Percentiles rank a stretch among this genome's conserved stretches.
phyloP scores from a whole-genome alignment of 345 rosid species.

The Gossypium ekmanianum region DNA sequence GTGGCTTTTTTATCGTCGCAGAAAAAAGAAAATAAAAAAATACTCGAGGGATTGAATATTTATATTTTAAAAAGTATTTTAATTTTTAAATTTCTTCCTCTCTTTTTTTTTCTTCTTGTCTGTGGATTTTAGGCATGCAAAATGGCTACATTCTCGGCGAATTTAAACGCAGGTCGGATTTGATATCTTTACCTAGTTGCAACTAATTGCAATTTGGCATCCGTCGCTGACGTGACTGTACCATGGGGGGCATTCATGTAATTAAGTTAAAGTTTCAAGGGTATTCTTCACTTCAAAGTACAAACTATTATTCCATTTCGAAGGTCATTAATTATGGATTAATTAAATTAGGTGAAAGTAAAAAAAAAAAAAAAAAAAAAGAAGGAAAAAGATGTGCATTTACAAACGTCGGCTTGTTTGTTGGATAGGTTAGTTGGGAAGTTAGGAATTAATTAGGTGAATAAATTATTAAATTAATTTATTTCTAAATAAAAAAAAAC shows the following conservation, averaged over 20 bases:
- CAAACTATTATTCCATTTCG: not conserved
- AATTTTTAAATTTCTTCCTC: not conserved
- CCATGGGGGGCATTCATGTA: not conserved
- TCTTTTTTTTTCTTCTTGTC: not conserved
- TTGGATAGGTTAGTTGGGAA: conserved; percentile 31
- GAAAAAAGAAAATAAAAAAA: not conserved
- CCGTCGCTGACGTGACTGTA: conserved; percentile 18
- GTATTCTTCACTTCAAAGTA: not conserved
- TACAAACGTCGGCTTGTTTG: conserved; percentile 37
- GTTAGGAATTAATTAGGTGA: conserved; percentile 30
- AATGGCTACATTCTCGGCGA: conserved; percentile 17
- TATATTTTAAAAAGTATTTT: not conserved
- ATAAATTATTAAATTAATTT: not conserved
- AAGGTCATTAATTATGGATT: conserved; percentile 7
- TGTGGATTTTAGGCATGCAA: not conserved
- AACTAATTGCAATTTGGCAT: conserved; percentile 6
- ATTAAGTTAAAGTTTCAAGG: not conserved
- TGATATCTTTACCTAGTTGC: conserved; percentile 14
- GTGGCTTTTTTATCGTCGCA: not conserved
- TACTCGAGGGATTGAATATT: not conserved
- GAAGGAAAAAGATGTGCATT: conserved; percentile 17
- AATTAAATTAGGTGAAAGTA: conserved; percentile 13
- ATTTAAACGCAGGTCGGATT: conserved; percentile 32
- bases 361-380: not conserved
- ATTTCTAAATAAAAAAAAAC: not conserved